phyloP scores from a whole-genome alignment of 371 early-diverging fungal genomes.

The Lichtheimia ornata region DNA sequence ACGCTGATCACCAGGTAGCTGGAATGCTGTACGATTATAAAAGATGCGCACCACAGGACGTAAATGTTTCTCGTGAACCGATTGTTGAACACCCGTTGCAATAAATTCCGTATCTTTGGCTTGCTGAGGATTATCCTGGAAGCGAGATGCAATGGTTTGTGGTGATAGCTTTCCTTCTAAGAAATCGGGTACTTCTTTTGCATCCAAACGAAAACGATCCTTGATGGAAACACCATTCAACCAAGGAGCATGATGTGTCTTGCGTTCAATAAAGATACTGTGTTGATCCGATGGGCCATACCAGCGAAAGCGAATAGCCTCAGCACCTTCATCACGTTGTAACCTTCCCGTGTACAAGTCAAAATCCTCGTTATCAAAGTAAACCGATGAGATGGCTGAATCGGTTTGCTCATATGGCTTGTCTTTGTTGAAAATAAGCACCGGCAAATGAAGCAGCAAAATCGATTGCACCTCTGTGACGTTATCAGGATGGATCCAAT shows the following conservation, averaged over 20 bases:
- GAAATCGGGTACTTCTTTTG: slow-evolving; percentile 42
- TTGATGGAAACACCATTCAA: slow-evolving; percentile 89
- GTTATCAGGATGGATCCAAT: slow-evolving; percentile 99
- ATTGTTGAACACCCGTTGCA: slow-evolving; percentile 79
- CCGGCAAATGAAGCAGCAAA: slow-evolving; percentile 94
- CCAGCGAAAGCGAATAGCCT: slow-evolving; percentile 93
- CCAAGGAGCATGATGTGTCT: slow-evolving; percentile 98
- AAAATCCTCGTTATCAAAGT: slow-evolving; percentile 94
- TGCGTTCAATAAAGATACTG: slow-evolving; percentile 95
- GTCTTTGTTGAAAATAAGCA: slow-evolving; percentile 78
- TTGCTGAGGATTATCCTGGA: not conserved
- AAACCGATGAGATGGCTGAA: slow-evolving; percentile 84
- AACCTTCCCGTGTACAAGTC: slow-evolving; percentile 91
- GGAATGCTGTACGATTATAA: slow-evolving; percentile 98
- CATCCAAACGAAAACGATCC: slow-evolving; percentile 59
- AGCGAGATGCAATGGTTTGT: slow-evolving; percentile 53
- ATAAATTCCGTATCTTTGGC: slow-evolving; percentile 73
- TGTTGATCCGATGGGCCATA: slow-evolving; percentile 73
- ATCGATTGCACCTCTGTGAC: slow-evolving; percentile 93
- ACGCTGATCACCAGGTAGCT: slow-evolving; percentile 92
- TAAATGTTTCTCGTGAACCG: slow-evolving; percentile 76
- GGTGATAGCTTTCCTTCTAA: slow-evolving; percentile 85
- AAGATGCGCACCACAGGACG: slow-evolving; percentile 84
- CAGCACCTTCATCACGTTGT: slow-evolving; percentile 92
- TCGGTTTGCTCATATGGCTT: slow-evolving; percentile 57